Base-by-base conservation (phyloP, 495 filamentous ascomycete species). In the Trypethelium eluteriae region DNA sequence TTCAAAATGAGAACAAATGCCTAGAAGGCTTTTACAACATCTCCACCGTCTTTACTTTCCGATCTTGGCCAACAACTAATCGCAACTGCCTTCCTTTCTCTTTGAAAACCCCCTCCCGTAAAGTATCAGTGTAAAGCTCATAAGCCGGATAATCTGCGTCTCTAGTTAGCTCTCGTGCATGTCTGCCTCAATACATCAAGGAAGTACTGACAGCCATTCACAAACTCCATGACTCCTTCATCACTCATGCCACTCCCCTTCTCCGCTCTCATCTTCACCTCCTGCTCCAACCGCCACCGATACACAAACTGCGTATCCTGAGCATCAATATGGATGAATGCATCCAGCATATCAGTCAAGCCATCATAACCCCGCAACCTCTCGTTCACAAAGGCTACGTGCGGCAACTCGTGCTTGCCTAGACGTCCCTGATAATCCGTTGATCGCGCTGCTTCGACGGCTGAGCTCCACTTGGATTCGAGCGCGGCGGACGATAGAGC, bases 241-340 rank as follows among this genome's bases (percentile, higher is more conserved):
- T 88, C 83, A 2, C 84, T 90, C 93, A 96, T 96, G 39, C 90
- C 92, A 16, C 76, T 80, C 35, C 88, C 88, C 72, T 82, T 90
- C 56, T 80, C 74, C 12, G 76, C 78, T 18, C 89, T 81, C 70
- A 97, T 79, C 63, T 80, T 81, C 35, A 79, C 81, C 76, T 98
- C 93, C 74, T 95, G 91, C 74, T 98, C 80, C 65, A 85, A 76
- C 18, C 93, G 86, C 93, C 93, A 97, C 67, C 84, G 85, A 73
- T 96, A 98, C 47, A 96, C 93, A 71, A 81, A 95, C 65, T 81
- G 79, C 16, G 81, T 81, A 66, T 95, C 79, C 73, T 89, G 82
- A 11, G 93, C 89, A 73, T 98, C 93, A 67, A 97, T 86, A 75
- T 96, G 93, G 56, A 97, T 84, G 73, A 97, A 84, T 12, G 90